A percentile compares a stretch with the other conserved stretches of the same genome.
These are phyloP conservation scores for Syncephalastrum sp. DNA, from an alignment of 371 early-diverging fungal species.

Conservation along the genomic window DNA sequence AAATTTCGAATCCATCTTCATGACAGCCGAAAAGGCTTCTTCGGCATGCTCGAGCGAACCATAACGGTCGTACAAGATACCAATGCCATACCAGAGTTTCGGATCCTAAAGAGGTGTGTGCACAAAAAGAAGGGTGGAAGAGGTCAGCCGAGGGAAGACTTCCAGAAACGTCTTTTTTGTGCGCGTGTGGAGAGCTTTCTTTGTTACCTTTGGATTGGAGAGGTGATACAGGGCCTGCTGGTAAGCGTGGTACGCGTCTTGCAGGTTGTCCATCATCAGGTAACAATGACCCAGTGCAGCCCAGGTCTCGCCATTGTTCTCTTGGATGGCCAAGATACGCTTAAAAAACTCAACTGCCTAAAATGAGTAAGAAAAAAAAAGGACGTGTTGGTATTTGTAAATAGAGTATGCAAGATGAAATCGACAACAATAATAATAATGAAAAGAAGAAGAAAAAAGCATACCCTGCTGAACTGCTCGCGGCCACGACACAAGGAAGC, in stretches of 20 bases:
- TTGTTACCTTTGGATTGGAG: too few species aligned
- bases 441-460: not conserved
- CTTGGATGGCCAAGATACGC: not conserved
- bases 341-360: conserved; percentile 89
- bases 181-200: too few species aligned
- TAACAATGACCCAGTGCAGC: too few species aligned
- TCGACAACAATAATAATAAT: not conserved
- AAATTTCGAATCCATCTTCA: conserved; percentile 86
- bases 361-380: not conserved
- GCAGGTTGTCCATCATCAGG: too few species aligned
- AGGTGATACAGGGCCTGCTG: too few species aligned
- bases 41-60: conserved; percentile 96
- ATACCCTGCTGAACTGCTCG: not conserved
- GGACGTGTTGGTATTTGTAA: not conserved
- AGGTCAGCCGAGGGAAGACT: too few species aligned
- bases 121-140: too few species aligned
- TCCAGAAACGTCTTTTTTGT: too few species aligned
- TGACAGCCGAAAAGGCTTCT: conserved; percentile 93
- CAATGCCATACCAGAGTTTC: conserved; percentile 98
- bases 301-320: too few species aligned
- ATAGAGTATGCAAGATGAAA: conserved; percentile 9
- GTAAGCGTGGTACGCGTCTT: too few species aligned
- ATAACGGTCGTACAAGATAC: conserved; percentile 95
- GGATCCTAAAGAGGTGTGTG: conserved; percentile 65
- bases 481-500: not conserved